Conservation (phyloP, 1,284 basidiomycete species). For the Sanghuangporus weigelae region DNA sequence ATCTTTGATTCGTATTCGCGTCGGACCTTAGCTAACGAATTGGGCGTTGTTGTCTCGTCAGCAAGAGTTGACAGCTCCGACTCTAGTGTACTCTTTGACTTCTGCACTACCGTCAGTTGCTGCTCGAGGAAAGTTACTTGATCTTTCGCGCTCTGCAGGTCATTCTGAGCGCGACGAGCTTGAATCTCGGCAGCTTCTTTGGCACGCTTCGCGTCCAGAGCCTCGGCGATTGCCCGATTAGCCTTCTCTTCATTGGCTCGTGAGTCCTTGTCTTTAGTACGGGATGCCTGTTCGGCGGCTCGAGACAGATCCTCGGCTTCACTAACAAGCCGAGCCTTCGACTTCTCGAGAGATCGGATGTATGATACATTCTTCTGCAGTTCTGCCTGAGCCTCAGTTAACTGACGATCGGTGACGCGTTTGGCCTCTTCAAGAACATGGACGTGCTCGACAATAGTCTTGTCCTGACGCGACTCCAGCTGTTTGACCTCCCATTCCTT, state of each 20-base stretch:
- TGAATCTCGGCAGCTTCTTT: constrained; percentile 62
- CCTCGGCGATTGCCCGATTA: constrained; percentile 47
- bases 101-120: constrained; percentile 46
- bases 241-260: constrained; percentile 45
- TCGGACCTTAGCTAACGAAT: constrained; percentile 53
- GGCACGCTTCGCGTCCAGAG: constrained; percentile 58
- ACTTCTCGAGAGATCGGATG: constrained; percentile 81
- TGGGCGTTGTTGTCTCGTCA: constrained; percentile 50
- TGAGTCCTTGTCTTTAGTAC: constrained; percentile 28
- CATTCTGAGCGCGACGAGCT: constrained; percentile 51
- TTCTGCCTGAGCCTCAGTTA: constrained; percentile 76
- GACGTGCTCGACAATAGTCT: constrained; percentile 98
- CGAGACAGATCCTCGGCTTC: constrained; percentile 85
- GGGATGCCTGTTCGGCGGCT: constrained; percentile 67
- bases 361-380: constrained; percentile 69
- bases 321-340: constrained; percentile 66
- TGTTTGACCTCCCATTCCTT: constrained; percentile 86
- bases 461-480: constrained; percentile 85
- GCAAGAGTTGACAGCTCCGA: constrained; percentile 64
- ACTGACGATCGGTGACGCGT: constrained; percentile 89
- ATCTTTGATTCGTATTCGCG: constrained; percentile 66
- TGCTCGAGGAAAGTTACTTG: constrained; percentile 51
- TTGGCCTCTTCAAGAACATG: constrained; percentile 97
- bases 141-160: constrained; percentile 47
- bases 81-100: constrained; percentile 65